These are phyloP conservation scores for maize (Zea mays) DNA, from an alignment of 176 grass and related monocot genomes.

Conservation along the genomic window DNA sequence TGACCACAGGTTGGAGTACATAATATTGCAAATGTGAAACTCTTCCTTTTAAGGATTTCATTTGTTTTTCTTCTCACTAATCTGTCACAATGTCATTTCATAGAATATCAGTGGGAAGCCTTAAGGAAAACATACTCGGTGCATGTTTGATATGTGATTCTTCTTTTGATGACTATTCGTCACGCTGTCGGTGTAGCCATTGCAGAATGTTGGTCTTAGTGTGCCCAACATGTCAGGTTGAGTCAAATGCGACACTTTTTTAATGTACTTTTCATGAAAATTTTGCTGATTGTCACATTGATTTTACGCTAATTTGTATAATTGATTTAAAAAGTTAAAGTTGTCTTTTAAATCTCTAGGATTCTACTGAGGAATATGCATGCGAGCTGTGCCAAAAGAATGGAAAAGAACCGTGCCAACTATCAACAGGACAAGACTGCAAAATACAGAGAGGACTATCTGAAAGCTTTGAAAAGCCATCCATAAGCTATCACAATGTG, in stretches of 20 bases:
- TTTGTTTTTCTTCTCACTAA: constrained; percentile 24
- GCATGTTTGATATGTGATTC: constrained; percentile 71
- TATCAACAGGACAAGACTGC: constrained; percentile 32
- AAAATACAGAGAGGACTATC: constrained; percentile 39
- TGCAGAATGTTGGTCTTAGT: constrained; percentile 89
- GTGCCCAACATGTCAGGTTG: constrained; percentile 65
- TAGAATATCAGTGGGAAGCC: constrained; percentile 84
- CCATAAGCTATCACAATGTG: constrained; percentile 28
- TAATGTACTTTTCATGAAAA: neutral
- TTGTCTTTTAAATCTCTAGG: constrained; percentile 40
- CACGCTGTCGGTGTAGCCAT: constrained; percentile 65
- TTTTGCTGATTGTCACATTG: constrained; percentile 23
- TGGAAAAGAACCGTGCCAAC: constrained; percentile 46
- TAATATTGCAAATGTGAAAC: constrained; percentile 7
- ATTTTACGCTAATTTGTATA: neutral
- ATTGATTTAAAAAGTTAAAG: neutral
- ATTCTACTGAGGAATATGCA: constrained; percentile 48
- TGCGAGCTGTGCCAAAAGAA: constrained; percentile 78
- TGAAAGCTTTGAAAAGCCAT: constrained; percentile 30
- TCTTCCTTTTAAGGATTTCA: constrained; percentile 6
- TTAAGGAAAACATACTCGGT: constrained; percentile 57
- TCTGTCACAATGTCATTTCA: constrained; percentile 6
- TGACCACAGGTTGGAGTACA: constrained; percentile 63
- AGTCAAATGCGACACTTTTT: neutral
- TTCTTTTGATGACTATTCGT: constrained; percentile 83